Percentiles rank a stretch among this genome's conserved stretches.
These are phyloP conservation scores for Tubosaeta sp. DNA, from an alignment of 768 basidiomycete species.

Conservation along the genomic window DNA sequence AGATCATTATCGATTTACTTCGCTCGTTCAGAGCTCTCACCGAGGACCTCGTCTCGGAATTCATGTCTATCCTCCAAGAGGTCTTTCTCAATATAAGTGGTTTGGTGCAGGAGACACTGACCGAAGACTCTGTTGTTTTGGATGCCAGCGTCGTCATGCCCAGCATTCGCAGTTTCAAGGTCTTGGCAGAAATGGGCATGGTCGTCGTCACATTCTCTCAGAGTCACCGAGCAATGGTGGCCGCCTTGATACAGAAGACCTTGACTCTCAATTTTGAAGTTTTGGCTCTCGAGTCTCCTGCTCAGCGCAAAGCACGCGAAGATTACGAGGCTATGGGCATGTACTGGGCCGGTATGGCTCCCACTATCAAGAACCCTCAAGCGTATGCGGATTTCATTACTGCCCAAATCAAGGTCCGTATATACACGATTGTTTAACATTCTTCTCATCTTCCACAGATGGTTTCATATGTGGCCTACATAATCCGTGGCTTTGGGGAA, in stretches of 20 bases:
- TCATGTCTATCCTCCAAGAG: slow-evolving; percentile 76
- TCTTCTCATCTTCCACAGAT: slow-evolving; percentile 46
- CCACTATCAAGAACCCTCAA: slow-evolving; percentile 63
- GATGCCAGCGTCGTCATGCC: slow-evolving; percentile 60
- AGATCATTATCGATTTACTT: slow-evolving; percentile 85
- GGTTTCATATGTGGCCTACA: slow-evolving; percentile 88
- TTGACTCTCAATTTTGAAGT: slow-evolving; percentile 77
- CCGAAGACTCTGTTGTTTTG: slow-evolving; percentile 53
- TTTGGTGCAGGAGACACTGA: slow-evolving; percentile 72
- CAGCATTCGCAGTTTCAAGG: slow-evolving; percentile 85
- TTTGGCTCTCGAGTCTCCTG: slow-evolving; percentile 73
- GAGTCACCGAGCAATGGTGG: slow-evolving; percentile 62
- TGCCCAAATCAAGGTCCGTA: slow-evolving; percentile 81
- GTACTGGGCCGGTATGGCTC: slow-evolving; percentile 79
- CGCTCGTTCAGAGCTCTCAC: slow-evolving; percentile 69
- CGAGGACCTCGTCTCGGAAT: slow-evolving; percentile 72
- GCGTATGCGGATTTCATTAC: slow-evolving; percentile 81
- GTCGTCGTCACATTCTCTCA: slow-evolving; percentile 89
- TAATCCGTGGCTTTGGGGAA: slow-evolving; percentile 65
- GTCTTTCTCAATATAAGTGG: slow-evolving; percentile 69
- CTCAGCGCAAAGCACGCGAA: slow-evolving; percentile 72
- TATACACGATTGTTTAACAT: not conserved
- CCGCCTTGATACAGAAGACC: slow-evolving; percentile 62
- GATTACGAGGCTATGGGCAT: slow-evolving; percentile 79
- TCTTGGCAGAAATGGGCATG: slow-evolving; percentile 90